phyloP scores from a whole-genome alignment of 805 yeast species.

The Sporopachydermia quercuum region DNA sequence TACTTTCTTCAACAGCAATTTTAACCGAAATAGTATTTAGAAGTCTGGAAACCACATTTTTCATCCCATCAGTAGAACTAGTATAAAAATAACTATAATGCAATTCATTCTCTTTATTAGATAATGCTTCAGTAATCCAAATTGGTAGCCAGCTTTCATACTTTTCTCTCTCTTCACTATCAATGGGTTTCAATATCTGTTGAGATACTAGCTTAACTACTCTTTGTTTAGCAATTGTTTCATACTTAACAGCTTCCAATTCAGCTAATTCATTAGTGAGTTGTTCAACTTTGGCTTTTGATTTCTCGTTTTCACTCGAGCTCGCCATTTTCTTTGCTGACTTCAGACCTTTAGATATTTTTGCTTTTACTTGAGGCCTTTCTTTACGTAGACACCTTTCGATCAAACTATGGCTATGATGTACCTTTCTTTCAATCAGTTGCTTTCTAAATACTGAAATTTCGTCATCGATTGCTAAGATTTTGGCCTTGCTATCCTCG shows the following conservation, averaged over 20 bases:
- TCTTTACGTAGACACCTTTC: background rate
- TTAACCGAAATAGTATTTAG: background rate
- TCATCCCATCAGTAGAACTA: background rate
- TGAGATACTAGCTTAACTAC: background rate
- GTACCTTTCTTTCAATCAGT: background rate
- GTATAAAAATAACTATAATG: background rate
- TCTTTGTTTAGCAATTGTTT: constrained; percentile 1
- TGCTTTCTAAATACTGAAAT: background rate
- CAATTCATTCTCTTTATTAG: background rate
- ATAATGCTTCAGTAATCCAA: background rate
- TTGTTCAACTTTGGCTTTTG: constrained; percentile 1
- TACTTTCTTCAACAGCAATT: background rate
- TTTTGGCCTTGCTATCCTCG: background rate
- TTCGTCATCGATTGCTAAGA: constrained; percentile 1
- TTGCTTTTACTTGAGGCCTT: background rate
- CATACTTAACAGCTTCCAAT: background rate
- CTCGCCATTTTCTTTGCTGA: background rate
- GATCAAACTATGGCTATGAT: background rate
- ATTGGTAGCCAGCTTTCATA: background rate
- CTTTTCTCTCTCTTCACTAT: background rate
- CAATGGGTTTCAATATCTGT: background rate
- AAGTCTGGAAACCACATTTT: background rate
- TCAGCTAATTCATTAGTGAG: background rate
- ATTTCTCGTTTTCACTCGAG: background rate
- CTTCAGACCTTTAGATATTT: background rate